Evolutionary conservation across 331 rosid species (phyloP), one percentile per base, ranked within the genome.

Genomic region (Rosa hybrid): DNA sequence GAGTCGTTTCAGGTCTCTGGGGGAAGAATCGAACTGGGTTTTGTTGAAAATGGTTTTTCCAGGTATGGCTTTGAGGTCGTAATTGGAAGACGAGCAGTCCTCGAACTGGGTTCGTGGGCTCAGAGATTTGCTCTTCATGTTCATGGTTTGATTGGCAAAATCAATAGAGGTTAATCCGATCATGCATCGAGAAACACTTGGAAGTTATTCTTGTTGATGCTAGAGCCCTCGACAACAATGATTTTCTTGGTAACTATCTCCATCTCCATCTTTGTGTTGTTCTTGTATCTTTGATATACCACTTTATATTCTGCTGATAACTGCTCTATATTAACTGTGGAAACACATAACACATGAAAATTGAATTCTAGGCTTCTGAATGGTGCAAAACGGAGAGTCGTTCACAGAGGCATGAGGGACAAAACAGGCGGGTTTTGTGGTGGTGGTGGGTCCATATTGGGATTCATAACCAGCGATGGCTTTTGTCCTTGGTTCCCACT

Each of bases 391-490:
- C 89, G 49, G 97, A 89, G 49, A 95, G 99, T 57, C 98, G 96
- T 44, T 95, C 99, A 98, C 94, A 95, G 81, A 95, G 99, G 90
- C 98, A 95, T 91, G 90, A 89, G 69, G 99, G 99, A 89, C 99
- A 95, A 81, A 95, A 95, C 98, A 11, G 84, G 89, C 14, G 75
- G 94, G 25, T 80, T 80, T 3, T 86, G 96, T 27, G 72, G 84
- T 63, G 75, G 72, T 74, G 80, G 87, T 38, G 75, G 81, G 68
- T 87, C 94, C 54, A 86, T 84, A 82, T 84, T 74, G 67, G 93
- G 97, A 95, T 91, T 93, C 99, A 95, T 94, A 77, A 85, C 94
- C 84, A 91, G 70, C 56, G 84, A 69, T 80, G 80, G 81, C 62
- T 85, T 21, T 68, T 48, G 48, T 60, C 38, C 82, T 60, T 71